Evolutionary conservation across 208 protist species (phyloP).

Genomic region (Acanthamoeba polyphaga): DNA sequence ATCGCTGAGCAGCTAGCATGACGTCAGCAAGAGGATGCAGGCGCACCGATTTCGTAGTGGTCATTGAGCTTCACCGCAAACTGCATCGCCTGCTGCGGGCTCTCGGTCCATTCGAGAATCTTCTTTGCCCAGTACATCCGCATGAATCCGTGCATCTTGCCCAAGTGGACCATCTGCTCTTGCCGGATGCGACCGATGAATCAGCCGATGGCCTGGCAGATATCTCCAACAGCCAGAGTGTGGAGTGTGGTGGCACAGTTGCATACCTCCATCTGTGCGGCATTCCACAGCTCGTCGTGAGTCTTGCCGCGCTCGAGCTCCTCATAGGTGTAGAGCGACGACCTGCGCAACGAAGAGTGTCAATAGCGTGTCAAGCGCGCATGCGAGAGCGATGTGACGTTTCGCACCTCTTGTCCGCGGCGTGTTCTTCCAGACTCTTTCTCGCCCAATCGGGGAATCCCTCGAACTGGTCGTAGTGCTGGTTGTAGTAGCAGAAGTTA

Average conservation of each 20-base stretch:
- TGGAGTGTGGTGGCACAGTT: not conserved
- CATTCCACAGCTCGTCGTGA: slow-evolving; percentile 88
- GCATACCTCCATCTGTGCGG: slow-evolving; percentile 55
- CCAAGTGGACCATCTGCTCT: slow-evolving; percentile 79
- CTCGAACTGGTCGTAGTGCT: slow-evolving; percentile 81
- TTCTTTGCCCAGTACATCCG: slow-evolving; percentile 90
- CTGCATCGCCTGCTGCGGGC: slow-evolving; percentile 79
- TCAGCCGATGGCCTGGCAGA: too few species aligned
- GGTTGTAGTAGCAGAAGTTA: slow-evolving; percentile 88
- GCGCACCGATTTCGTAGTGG: slow-evolving; percentile 70
- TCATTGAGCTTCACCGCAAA: slow-evolving; percentile 85
- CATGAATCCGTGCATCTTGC: slow-evolving; percentile 89
- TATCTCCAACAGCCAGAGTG: not conserved
- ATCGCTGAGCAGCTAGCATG: not conserved
- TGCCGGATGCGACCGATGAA: not conserved
- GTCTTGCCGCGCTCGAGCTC: slow-evolving; percentile 78
- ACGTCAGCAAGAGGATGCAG: not conserved
- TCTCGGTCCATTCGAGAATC: slow-evolving; percentile 86
- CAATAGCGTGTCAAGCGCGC: not conserved
- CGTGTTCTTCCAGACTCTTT: slow-evolving; percentile 78
- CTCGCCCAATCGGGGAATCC: slow-evolving; percentile 81
- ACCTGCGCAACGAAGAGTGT: not conserved
- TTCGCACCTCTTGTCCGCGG: slow-evolving; percentile 59
- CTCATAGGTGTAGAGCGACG: slow-evolving; percentile 71
- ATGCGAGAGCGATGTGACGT: not conserved